Evolutionary conservation across 192 early-diverging fungal genomes (phyloP), one percentile per base, ranked within the genome.

Genomic region (Gigaspora rosea): DNA sequence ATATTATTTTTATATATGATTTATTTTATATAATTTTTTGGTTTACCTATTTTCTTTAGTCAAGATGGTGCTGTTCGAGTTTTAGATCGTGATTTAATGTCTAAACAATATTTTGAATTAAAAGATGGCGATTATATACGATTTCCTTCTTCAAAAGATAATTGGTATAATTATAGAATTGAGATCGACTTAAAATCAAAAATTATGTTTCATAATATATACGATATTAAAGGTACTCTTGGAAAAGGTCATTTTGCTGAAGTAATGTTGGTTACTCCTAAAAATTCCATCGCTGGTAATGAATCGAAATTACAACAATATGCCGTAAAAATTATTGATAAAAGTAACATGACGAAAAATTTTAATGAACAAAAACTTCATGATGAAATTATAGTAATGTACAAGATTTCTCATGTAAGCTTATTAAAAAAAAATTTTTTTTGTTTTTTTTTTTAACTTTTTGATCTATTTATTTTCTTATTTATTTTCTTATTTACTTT

Each of bases 211-310:
- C 50, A 52, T n/a, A 57, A 7, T 32, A n/a, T 18, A 36, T 72
- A 57, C 27, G 54, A 11, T 1, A 12, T 72, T 57, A 27, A 20
- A 33, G 15, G 35, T 18, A 8, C 10, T 20, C 56, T 74, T 48
- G 72, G 72, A 7, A 74, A 22, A 22, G 72, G 72, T 16, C 54
- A 74, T 18, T 74, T 74, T 47, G 56, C 72, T 3, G 4, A 35
- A 10, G 72, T 74, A 18, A 46, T 46, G 18, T n/a, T 50, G 15
- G 68, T 61, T 16, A 62, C 20, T 18, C 8, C 2, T 5, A 48
- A 22, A 54, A 41, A 41, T 41, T 41, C 41, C 41, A 41, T 41
- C 41, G 41, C 41, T 41, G 41, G 41, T 41, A 22, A 52, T 27
- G 49, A 16, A 68, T 36, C 35, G 4, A 58, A 0, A 22, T n/a